These are phyloP conservation scores for Xerocomellus amylosporus DNA, from an alignment of 768 basidiomycete species.

Conservation along the genomic window DNA sequence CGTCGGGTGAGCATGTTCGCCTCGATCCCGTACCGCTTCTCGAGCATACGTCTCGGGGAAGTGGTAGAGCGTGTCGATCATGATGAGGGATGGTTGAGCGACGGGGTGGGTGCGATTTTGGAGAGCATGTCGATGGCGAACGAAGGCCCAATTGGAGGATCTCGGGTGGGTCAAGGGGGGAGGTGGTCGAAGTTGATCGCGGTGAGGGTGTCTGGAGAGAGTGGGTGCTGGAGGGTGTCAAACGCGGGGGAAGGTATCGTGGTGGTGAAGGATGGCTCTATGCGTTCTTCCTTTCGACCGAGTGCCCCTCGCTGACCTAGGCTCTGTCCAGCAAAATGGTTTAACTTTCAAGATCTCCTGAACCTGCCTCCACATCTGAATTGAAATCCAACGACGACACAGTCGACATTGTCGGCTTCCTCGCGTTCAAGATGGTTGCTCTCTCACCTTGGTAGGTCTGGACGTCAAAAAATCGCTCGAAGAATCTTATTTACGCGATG, in stretches of 20 bases:
- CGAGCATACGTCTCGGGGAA: constrained; percentile 92
- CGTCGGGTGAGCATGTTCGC: constrained; percentile 78
- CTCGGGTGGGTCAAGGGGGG: constrained; percentile 67
- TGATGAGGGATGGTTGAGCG: constrained; percentile 77
- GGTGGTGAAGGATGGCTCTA: no score
- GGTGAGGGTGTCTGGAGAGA: constrained; percentile 55
- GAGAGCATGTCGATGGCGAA: constrained; percentile 93
- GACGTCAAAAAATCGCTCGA: constrained; percentile 79
- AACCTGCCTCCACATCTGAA: constrained; percentile 85
- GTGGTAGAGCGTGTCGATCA: constrained; percentile 96
- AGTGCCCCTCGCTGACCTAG: no score
- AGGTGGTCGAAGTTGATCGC: constrained; percentile 78
- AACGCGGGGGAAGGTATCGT: no score
- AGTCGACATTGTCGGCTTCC: constrained; percentile 93
- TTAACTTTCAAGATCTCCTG: constrained; percentile 74
- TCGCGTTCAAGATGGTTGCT: constrained; percentile 96
- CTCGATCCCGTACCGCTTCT: constrained; percentile 65
- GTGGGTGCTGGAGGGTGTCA: constrained; percentile 45
- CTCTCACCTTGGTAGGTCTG: constrained; percentile 84
- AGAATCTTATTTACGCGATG: constrained; percentile 65
- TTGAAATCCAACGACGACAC: constrained; percentile 91
- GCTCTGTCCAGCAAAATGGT: constrained; percentile 73
- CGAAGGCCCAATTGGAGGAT: constrained; percentile 82
- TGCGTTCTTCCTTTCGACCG: no score
- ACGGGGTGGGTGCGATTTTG: constrained; percentile 57